Evolutionary conservation across 1,284 basidiomycete genomes (phyloP), one percentile per base, ranked within the genome.

Genomic region (Ceratobasidium sp.): DNA sequence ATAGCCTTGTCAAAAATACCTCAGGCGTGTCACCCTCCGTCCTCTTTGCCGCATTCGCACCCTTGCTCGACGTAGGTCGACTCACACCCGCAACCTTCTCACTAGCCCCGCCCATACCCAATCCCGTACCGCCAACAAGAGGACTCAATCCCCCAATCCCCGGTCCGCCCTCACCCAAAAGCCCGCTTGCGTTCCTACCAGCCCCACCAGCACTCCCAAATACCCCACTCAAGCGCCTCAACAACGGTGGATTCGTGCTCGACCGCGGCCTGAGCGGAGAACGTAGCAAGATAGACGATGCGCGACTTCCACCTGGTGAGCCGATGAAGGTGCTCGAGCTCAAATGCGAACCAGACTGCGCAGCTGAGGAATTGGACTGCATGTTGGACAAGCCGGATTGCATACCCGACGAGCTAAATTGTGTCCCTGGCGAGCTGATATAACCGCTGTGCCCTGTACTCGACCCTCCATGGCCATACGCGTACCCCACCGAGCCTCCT

Each of bases 21-120:
- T 90, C 90, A 1, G 93, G 89, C 19, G 89, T 88, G 81, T 97
- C 94, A 51, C 87, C 89, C 24, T 86, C 84, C 36, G 41, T 47
- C n/a, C 60, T 44, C 41, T 63, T 63, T 15, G 41, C 44, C 6
- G 48, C 60, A 24, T n/a, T 44, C 29, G 22, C 60, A 48, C 60
- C 45, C 69, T 72, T 72, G 24, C 54, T 59, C n/a, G 67, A 59
- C 24, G 27, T 57, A 53, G 56, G 69, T 24, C 48, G 60, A 19
- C 4, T 29, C 2, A 19, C 15, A 48, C n/a, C 24, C 5, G 36
- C 19, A 45, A 7, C 14, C 19, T 22, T 4, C 4, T 29, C 51
- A 27, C 54, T 33, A 15, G 17, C 29, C 11, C 36, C 36, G 36
- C 2, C 44, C 1, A 14, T 15, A 45, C 15, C 22, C 17, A 41